Conservation (phyloP, 2,329 filamentous ascomycete genomes). For the Trichoderma sp. region DNA sequence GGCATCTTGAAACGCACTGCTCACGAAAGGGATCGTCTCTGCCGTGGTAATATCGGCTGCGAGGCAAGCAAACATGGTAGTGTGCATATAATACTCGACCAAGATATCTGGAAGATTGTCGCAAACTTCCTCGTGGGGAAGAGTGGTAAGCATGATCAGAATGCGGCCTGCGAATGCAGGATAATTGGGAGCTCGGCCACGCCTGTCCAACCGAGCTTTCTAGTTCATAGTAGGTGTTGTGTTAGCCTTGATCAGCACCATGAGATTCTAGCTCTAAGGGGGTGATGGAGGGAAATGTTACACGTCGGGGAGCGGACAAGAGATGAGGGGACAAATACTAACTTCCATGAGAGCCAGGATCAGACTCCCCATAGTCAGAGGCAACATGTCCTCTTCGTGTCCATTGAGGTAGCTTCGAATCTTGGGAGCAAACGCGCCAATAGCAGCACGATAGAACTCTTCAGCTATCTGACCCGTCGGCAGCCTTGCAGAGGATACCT, state of each 20-base stretch:
- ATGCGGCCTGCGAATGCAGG: conserved; percentile 46
- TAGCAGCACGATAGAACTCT: conserved; percentile 39
- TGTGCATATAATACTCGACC: conserved; percentile 52
- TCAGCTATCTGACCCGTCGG: conserved; percentile 36
- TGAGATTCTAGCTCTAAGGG: not conserved
- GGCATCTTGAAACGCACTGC: conserved; percentile 33
- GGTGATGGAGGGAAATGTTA: not conserved
- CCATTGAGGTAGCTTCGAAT: conserved; percentile 39
- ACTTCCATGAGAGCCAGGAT: conserved; percentile 52
- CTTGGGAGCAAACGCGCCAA: conserved; percentile 39
- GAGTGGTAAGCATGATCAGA: conserved; percentile 39
- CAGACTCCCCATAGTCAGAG: conserved; percentile 46
- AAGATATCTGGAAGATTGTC: conserved; percentile 46
- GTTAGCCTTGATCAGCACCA: not conserved
- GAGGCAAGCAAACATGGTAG: conserved; percentile 49
- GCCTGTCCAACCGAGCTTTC: conserved; percentile 46
- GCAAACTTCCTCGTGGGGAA: conserved; percentile 35
- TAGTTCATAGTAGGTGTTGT: not conserved
- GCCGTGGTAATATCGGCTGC: conserved; percentile 40
- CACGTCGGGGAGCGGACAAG: not conserved
- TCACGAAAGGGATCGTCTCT: conserved; percentile 34
- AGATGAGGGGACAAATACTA: conserved; percentile 9
- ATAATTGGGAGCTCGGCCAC: conserved; percentile 49
- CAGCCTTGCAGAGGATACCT: conserved; percentile 33
- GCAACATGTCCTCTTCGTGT: conserved; percentile 38